phyloP scores from a whole-genome alignment of 1,284 basidiomycete genomes.

The Stereum hirsutum region DNA sequence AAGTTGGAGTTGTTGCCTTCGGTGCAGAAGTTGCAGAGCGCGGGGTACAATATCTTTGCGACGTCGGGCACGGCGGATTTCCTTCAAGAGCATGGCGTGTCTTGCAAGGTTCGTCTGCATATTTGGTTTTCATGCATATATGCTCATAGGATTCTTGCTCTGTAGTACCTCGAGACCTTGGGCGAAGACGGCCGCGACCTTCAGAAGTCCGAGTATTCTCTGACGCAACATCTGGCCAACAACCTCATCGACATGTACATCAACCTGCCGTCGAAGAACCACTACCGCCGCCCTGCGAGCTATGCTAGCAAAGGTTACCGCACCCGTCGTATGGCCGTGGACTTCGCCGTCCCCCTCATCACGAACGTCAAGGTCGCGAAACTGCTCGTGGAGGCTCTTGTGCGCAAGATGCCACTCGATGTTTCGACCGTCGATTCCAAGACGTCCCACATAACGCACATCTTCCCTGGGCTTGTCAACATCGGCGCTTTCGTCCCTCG shows the following conservation, averaged over 20 bases:
- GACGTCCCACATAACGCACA: constrained; percentile 86
- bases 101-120: constrained; percentile 62
- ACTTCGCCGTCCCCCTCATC: constrained; percentile 95
- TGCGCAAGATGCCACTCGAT: constrained; percentile 81
- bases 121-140: background rate
- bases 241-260: constrained; percentile 99
- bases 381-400: constrained; percentile 91
- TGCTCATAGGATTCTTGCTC: constrained; percentile 4
- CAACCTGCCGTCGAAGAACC: constrained; percentile 97
- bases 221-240: constrained; percentile 91
- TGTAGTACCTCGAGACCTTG: constrained; percentile 79
- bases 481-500: constrained; percentile 85
- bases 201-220: constrained; percentile 93
- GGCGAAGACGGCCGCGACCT: constrained; percentile 65
- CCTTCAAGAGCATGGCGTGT: constrained; percentile 78
- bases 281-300: constrained; percentile 94
- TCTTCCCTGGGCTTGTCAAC: constrained; percentile 90
- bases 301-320: constrained; percentile 97
- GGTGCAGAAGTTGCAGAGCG: constrained; percentile 91
- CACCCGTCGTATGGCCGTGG: constrained; percentile 98
- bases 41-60: constrained; percentile 96
- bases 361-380: constrained; percentile 99
- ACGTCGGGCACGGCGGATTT: constrained; percentile 97
- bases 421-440: constrained; percentile 92
- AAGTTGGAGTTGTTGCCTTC: constrained; percentile 95